Evolutionary conservation across 352 stramenopile species (phyloP), one percentile per base, ranked within the genome.

Genomic region (Pythium volutum): DNA sequence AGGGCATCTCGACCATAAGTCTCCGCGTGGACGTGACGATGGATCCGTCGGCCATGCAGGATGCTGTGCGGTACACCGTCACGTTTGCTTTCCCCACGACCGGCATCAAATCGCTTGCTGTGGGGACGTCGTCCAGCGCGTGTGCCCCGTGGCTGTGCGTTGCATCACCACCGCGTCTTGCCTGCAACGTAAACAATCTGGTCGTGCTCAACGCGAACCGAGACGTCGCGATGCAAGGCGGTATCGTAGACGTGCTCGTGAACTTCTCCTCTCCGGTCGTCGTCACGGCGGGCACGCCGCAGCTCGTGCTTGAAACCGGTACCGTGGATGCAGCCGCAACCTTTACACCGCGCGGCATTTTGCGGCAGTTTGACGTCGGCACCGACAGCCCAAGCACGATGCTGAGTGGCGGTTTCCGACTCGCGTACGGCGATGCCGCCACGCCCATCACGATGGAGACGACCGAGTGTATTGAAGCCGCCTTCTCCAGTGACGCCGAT

Each of bases 301-400:
- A 55, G 23, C 57, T 92, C 12, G 59, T 53, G 7, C 55, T 92
- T 9, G 65, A 86, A 25, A 82, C 70, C 2, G 79, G 77, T 10
- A 10, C 46, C 0, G 55, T 69, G 6, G 63, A 72, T 15, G 55
- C 70, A 12, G 34, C 65, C 0, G 83, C 80, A 0, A 41, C 48
- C 1, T 90, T 84, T 50, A 85, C 72, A 0, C 64, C 70, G 4
- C 73, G 77, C 42, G 75, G 77, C 6, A 67, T 75, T 0, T 22
- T 79, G 0, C 69, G 81, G n/a, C 66, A 83, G 46, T 89, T 92
- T 59, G 80, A 92, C 31, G 75, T 92, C 0, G 80, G 77, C 1
- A 62, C 80, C 0, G 64, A 79, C 2, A 74, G 69, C 46, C 66
- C 80, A 0, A 90, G 80, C 59, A 47, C 36, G 4, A 55, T 87